These are phyloP conservation scores for Citrus sinensis DNA, from an alignment of 345 rosid genomes.

Conservation along the genomic window DVS_A1.0 CM039168.1:29971501-29972000, in stretches of 20 bases:
- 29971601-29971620: not conserved
- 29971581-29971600: not conserved
- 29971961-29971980: not conserved
- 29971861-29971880: not conserved
- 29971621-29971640: not conserved
- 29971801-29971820: no score
- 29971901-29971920: not conserved
- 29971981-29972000: not conserved
- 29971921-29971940: not conserved
- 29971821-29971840: not conserved
- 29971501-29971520: not conserved
- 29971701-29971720: accelerated
- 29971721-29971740: accelerated
- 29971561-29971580: not conserved
- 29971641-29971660: not conserved
- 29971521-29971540: not conserved
- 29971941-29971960: not conserved
- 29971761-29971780: accelerated
- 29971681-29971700: accelerated
- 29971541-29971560: slow-evolving; percentile 2
- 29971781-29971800: accelerated
- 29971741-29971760: accelerated
- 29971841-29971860: not conserved
- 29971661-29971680: not conserved
- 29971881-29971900: not conserved